Evolutionary conservation across 2,329 filamentous ascomycete species (phyloP).

Genomic region (Sarocladiaceae sp.): DNA sequence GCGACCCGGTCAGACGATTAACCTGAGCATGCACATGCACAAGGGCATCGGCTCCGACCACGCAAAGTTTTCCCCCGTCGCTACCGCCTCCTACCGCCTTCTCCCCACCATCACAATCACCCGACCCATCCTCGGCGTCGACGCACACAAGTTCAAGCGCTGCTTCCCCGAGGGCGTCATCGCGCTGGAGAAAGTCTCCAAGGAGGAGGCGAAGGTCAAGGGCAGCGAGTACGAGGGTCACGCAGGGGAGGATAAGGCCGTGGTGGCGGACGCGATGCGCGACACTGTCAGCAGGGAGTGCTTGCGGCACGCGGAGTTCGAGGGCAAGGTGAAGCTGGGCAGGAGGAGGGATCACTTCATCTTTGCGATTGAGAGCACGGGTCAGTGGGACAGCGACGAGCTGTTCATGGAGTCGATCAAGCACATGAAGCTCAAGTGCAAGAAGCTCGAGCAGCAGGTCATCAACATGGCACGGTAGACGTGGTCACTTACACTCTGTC

Average conservation of each 20-base stretch:
- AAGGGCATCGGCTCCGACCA: slow-evolving; percentile 93
- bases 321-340: slow-evolving; percentile 91
- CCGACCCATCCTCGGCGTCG: slow-evolving; percentile 74
- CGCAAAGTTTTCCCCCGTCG: slow-evolving; percentile 94
- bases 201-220: slow-evolving; percentile 52
- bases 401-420: slow-evolving; percentile 87
- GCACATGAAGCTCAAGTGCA: slow-evolving; percentile 78
- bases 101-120: slow-evolving; percentile 82
- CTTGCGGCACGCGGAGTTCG: slow-evolving; percentile 84
- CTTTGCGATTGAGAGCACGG: slow-evolving; percentile 89
- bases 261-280: slow-evolving; percentile 81
- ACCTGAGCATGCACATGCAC: slow-evolving; percentile 85
- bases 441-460: slow-evolving; percentile 64
- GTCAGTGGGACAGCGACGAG: slow-evolving; percentile 90
- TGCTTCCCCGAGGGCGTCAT: slow-evolving; percentile 93
- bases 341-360: slow-evolving; percentile 93
- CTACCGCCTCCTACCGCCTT: slow-evolving; percentile 87
- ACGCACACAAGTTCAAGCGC: slow-evolving; percentile 80
- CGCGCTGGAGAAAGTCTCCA: slow-evolving; percentile 64
- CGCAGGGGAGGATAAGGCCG: slow-evolving; percentile 77
- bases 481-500: not conserved
- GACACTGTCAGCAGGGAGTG: slow-evolving; percentile 95
- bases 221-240: slow-evolving; percentile 65
- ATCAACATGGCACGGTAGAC: slow-evolving; percentile 52
- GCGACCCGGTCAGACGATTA: slow-evolving; percentile 80